These are phyloP conservation scores for Coffea eugenioides DNA, from an alignment of 257 asterid genomes.

Conservation along the genomic window DNA sequence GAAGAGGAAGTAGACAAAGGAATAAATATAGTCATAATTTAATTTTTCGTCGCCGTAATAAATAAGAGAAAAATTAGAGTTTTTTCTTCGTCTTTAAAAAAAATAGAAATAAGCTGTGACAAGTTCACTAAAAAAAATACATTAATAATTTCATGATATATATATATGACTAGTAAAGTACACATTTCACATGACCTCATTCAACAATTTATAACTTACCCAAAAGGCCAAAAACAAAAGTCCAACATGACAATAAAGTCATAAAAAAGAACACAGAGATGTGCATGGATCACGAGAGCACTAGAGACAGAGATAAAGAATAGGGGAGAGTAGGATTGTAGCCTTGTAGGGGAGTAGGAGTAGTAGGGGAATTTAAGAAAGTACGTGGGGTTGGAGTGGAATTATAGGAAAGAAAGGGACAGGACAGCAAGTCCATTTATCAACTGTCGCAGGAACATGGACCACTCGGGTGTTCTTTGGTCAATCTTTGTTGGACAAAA, in stretches of 20 bases:
- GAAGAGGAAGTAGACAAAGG: too few species aligned
- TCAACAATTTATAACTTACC: not conserved
- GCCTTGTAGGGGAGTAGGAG: not conserved
- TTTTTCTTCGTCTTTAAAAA: too few species aligned
- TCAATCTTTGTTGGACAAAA: slow-evolving; percentile 8
- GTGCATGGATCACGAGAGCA: not conserved
- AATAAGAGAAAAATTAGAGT: too few species aligned
- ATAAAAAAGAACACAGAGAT: not conserved
- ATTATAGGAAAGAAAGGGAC: slow-evolving; percentile 14
- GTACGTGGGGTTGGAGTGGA: not conserved
- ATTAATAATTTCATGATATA: too few species aligned
- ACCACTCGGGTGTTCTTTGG: slow-evolving; percentile 5
- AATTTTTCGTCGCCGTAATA: too few species aligned
- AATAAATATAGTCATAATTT: too few species aligned
- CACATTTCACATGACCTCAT: not conserved
- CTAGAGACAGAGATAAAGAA: too few species aligned
- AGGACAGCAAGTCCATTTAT: not conserved
- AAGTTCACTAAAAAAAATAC: too few species aligned
- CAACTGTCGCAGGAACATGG: not conserved
- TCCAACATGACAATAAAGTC: not conserved
- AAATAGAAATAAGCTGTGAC: too few species aligned
- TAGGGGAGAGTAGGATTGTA: too few species aligned
- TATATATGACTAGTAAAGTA: too few species aligned
- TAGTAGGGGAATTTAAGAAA: too few species aligned
- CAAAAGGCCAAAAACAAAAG: not conserved